Evolutionary conservation across 768 basidiomycete species (phyloP).

Genomic region (Lentinula edodes): DNA sequence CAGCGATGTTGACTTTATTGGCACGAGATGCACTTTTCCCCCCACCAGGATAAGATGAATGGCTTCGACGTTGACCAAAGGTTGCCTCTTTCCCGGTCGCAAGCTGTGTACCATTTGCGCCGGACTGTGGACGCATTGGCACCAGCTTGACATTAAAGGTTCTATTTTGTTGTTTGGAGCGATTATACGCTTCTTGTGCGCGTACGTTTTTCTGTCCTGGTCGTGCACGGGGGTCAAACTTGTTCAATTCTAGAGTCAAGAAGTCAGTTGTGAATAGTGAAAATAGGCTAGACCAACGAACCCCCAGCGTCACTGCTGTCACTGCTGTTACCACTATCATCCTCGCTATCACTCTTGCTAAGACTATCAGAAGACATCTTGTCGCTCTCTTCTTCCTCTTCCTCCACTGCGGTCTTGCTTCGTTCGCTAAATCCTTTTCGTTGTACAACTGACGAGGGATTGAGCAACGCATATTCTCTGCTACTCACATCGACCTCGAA

Average conservation of each 20-base stretch:
- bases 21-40: constrained; percentile 11
- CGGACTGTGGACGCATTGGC: constrained; percentile 49
- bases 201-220: constrained; percentile 44
- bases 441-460: constrained; percentile 75
- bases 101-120: constrained; percentile 17
- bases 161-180: constrained; percentile 37
- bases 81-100: constrained; percentile 47
- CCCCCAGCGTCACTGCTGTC: constrained; percentile 59
- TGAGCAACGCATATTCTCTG: constrained; percentile 87
- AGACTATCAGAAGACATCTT: constrained; percentile 56
- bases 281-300: constrained; percentile 17
- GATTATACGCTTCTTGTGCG: constrained; percentile 38
- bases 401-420: constrained; percentile 77
- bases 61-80: constrained; percentile 63
- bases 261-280: not conserved
- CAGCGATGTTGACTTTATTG: constrained; percentile 13
- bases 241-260: constrained; percentile 33
- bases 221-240: constrained; percentile 43
- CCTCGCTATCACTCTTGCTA: constrained; percentile 38
- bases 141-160: constrained; percentile 56
- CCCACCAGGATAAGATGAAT: not conserved
- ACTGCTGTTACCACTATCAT: constrained; percentile 32
- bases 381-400: constrained; percentile 86
- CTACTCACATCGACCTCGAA: constrained; percentile 87
- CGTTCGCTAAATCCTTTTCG: constrained; percentile 25